These are phyloP conservation scores for Capronia coronata DNA, from an alignment of 2,329 filamentous ascomycete genomes.

Conservation along the genomic window DNA sequence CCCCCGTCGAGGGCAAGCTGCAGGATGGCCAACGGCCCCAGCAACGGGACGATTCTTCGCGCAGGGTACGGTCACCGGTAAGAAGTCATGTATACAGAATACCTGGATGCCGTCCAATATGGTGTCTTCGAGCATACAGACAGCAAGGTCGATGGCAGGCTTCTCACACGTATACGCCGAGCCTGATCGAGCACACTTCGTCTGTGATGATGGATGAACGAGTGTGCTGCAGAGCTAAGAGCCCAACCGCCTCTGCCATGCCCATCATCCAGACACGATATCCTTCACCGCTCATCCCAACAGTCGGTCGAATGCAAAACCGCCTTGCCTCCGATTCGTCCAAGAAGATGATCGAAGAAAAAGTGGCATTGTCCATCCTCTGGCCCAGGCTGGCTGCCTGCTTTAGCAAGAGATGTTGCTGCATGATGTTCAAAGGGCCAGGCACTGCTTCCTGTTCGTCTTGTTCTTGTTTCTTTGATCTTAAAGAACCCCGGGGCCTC, in stretches of 20 bases:
- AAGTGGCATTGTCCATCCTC: conserved; percentile 9
- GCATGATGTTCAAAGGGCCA: conserved; percentile 14
- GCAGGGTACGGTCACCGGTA: not conserved
- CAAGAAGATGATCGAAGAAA: conserved; percentile 5
- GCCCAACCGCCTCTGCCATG: not conserved
- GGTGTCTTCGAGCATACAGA: too few species aligned
- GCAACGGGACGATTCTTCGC: not conserved
- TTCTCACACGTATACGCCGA: too few species aligned
- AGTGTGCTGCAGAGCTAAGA: not conserved
- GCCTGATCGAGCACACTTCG: not conserved
- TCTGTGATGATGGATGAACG: not conserved
- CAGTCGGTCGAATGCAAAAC: conserved; percentile 6
- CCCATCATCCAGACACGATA: conserved; percentile 17
- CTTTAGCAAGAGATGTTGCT: conserved; percentile 8
- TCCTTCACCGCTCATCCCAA: conserved; percentile 19
- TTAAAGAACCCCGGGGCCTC: not conserved
- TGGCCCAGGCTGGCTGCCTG: conserved; percentile 18
- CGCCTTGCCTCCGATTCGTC: conserved; percentile 17
- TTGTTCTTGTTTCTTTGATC: conserved; percentile 2
- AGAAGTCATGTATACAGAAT: not conserved
- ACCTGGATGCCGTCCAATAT: not conserved
- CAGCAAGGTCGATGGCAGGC: too few species aligned
- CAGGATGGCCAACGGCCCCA: not conserved
- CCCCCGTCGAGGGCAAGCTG: not conserved
- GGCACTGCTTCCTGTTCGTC: not conserved